phyloP scores from a whole-genome alignment of 2,329 filamentous ascomycete genomes.

The Aspergillus intermedius region DNA sequence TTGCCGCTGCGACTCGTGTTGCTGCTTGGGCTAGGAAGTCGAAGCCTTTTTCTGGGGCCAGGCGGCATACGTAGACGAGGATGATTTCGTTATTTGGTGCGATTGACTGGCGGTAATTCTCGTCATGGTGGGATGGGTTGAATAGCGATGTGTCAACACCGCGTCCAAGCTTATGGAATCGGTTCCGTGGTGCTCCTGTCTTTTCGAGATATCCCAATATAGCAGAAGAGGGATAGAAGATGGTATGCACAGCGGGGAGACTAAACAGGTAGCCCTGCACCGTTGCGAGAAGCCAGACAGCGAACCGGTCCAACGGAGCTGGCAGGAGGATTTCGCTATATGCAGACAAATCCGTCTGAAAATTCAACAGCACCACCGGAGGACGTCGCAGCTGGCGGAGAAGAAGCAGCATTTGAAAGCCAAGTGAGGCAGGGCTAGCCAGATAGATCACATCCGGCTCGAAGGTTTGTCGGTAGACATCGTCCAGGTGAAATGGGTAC shows the following conservation, averaged over 20 bases:
- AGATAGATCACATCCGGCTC: conserved; percentile 64
- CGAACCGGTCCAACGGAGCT: conserved; percentile 53
- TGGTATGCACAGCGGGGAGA: conserved; percentile 54
- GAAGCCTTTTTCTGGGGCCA: conserved; percentile 66
- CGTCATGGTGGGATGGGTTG: conserved; percentile 48
- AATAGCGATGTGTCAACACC: conserved; percentile 61
- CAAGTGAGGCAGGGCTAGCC: conserved; percentile 61
- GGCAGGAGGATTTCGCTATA: conserved; percentile 67
- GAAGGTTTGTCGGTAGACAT: conserved; percentile 56
- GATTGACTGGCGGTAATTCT: conserved; percentile 47
- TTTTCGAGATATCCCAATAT: conserved; percentile 56
- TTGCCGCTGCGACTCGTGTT: conserved; percentile 48
- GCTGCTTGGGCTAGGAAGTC: conserved; percentile 57
- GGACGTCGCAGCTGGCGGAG: conserved; percentile 53
- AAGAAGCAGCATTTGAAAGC: conserved; percentile 66
- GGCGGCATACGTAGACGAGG: conserved; percentile 59
- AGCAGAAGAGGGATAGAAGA: conserved; percentile 63
- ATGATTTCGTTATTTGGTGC: conserved; percentile 59
- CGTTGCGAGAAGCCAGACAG: conserved; percentile 55
- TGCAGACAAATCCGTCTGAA: conserved; percentile 64
- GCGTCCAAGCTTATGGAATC: conserved; percentile 56
- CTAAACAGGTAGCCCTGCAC: conserved; percentile 63
- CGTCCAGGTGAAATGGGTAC: conserved; percentile 60
- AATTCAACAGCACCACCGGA: conserved; percentile 60
- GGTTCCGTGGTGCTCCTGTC: conserved; percentile 50